Percentiles rank a stretch among this genome's conserved stretches.
Conservation (phyloP, 345 rosid species). For the Gossypium mustelinum region DNA sequence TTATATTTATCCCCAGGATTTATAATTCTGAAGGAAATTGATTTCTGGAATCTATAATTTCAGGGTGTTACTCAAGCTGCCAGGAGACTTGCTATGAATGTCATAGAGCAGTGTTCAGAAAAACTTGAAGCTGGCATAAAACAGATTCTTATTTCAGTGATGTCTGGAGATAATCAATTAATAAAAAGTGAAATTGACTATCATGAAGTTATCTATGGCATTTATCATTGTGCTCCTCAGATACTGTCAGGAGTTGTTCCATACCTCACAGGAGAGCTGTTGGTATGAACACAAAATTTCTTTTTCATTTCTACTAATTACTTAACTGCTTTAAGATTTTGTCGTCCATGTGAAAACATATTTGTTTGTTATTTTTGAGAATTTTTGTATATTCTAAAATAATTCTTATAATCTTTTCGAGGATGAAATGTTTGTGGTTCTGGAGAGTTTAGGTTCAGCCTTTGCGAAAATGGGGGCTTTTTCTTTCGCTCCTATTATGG, state of each 20-base stretch:
- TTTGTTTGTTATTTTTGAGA: not conserved
- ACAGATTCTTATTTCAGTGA: slow-evolving; percentile 77
- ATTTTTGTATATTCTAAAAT: not conserved
- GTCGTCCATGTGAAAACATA: not conserved
- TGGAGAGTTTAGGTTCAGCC: not conserved
- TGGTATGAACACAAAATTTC: slow-evolving; percentile 51
- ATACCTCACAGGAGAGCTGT: slow-evolving; percentile 86
- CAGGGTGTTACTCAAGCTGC: slow-evolving; percentile 67
- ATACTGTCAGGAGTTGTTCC: slow-evolving; percentile 78
- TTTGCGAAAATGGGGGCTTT: not conserved
- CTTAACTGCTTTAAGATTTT: not conserved
- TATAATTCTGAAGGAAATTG: slow-evolving; percentile 15
- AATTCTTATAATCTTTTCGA: not conserved
- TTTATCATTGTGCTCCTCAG: slow-evolving; percentile 83
- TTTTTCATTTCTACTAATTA: not conserved
- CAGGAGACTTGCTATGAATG: slow-evolving; percentile 87
- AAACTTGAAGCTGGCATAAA: slow-evolving; percentile 88
- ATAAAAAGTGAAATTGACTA: slow-evolving; percentile 59
- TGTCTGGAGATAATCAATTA: slow-evolving; percentile 71
- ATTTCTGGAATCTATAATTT: slow-evolving; percentile 27
- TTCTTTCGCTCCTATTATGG: not conserved
- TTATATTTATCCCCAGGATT: slow-evolving; percentile 3
- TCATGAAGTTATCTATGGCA: slow-evolving; percentile 84
- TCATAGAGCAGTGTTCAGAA: slow-evolving; percentile 73
- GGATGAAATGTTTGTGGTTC: not conserved